Conservation (phyloP, 176 grass and related monocot genomes). For the Avena eriantha region DNA sequence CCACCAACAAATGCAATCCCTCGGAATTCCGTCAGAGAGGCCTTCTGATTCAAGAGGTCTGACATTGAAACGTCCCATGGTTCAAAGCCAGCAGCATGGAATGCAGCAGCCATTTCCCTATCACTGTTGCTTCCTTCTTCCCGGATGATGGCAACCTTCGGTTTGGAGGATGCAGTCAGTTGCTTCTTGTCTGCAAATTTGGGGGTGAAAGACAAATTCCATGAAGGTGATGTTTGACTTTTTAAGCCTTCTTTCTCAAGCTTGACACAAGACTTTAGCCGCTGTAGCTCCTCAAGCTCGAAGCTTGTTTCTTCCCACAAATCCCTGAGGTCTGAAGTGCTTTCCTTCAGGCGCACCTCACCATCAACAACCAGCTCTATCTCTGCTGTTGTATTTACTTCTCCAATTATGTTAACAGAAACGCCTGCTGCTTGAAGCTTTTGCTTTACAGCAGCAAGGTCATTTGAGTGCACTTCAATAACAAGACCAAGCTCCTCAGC, state of each 20-base stretch:
- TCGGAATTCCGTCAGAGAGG: constrained; percentile 62
- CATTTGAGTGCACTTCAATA: constrained; percentile 62
- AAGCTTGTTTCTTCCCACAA: constrained; percentile 95
- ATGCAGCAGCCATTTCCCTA: constrained; percentile 91
- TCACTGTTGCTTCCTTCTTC: constrained; percentile 98
- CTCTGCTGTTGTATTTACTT: constrained; percentile 62
- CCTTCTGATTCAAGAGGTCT: constrained; percentile 58
- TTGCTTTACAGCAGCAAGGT: constrained; percentile 52
- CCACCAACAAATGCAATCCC: constrained; percentile 96
- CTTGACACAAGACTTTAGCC: constrained; percentile 75
- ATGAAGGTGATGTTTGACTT: constrained; percentile 59
- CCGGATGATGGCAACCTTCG: constrained; percentile 89
- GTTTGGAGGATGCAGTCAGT: constrained; percentile 62
- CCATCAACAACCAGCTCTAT: constrained; percentile 69
- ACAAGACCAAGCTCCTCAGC: constrained; percentile 87
- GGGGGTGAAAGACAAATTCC: constrained; percentile 78
- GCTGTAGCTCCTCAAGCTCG: constrained; percentile 79
- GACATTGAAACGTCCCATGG: constrained; percentile 94
- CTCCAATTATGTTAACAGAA: constrained; percentile 66
- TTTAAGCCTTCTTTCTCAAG: constrained; percentile 93
- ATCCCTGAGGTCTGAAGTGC: constrained; percentile 73
- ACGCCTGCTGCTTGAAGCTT: constrained; percentile 70
- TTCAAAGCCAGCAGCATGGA: constrained; percentile 87
- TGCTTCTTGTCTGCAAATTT: constrained; percentile 65
- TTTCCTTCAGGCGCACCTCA: constrained; percentile 67